Conservation (phyloP, 2,329 filamentous ascomycete genomes). For the Thermothelomyces thermophilus region DNA sequence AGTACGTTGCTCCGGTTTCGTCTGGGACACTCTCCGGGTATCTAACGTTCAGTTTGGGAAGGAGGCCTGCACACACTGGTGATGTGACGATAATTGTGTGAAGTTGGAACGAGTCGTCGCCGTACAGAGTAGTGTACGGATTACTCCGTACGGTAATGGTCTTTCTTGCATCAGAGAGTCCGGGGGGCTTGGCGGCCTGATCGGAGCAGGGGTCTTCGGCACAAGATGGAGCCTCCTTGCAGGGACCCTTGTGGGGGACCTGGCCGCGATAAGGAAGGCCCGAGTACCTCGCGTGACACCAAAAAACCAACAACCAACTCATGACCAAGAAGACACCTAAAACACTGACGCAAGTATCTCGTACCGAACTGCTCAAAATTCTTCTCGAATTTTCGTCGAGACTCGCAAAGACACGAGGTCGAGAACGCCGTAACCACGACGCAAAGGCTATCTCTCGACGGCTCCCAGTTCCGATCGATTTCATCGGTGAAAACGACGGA, state of each 20-base stretch:
- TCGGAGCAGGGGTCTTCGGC: constrained; percentile 3
- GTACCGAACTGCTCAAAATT: background rate
- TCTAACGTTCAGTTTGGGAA: too few species aligned
- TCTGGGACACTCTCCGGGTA: too few species aligned
- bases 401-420: background rate
- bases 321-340: background rate
- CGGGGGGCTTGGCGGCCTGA: background rate
- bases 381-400: background rate
- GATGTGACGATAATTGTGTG: too few species aligned
- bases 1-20: too few species aligned
- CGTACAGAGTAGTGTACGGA: too few species aligned
- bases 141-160: too few species aligned
- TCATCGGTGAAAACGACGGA: background rate
- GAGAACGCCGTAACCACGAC: too few species aligned
- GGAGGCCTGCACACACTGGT: too few species aligned
- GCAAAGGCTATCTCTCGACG: too few species aligned
- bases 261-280: constrained; percentile 2
- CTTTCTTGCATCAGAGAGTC: too few species aligned
- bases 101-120: too few species aligned
- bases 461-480: background rate
- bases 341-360: background rate
- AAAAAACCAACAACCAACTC: background rate
- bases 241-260: background rate
- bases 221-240: constrained; percentile 2
- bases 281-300: background rate